A percentile compares a stretch with the other conserved stretches of the same genome.
phyloP scores from a whole-genome alignment of 768 basidiomycete genomes.

The Royoungia palumana region DNA sequence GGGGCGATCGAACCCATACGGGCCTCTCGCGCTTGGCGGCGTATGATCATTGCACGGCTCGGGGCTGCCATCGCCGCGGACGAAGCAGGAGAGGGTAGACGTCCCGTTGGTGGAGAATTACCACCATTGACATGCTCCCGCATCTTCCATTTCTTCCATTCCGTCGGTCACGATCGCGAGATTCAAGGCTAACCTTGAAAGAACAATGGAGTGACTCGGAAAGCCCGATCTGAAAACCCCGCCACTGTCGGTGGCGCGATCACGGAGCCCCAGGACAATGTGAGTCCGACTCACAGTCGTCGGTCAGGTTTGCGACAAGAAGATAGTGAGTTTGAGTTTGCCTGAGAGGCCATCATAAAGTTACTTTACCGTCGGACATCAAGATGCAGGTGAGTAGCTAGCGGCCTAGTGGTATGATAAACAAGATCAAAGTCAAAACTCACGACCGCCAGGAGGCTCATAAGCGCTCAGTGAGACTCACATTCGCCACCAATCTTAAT shows the following conservation, averaged over 20 bases:
- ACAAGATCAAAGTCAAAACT: slow-evolving; percentile 17
- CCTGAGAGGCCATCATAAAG: too few species aligned
- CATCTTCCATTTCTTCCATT: slow-evolving; percentile 14
- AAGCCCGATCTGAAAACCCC: slow-evolving; percentile 3
- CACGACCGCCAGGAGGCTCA: slow-evolving; percentile 5
- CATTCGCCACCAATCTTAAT: slow-evolving; percentile 22
- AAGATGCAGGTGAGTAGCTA: too few species aligned
- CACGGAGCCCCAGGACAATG: neutral
- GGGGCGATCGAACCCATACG: too few species aligned
- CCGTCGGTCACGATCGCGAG: neutral
- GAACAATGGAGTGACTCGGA: slow-evolving; percentile 6
- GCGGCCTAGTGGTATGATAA: too few species aligned
- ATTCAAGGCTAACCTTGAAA: slow-evolving; percentile 3
- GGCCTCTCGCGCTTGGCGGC: too few species aligned
- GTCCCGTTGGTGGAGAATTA: slow-evolving; percentile 1
- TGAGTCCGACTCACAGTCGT: neutral
- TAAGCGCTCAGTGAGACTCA: slow-evolving; percentile 1
- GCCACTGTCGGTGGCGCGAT: neutral
- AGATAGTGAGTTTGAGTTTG: neutral
- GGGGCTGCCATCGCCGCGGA: slow-evolving; percentile 15
- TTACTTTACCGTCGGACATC: too few species aligned
- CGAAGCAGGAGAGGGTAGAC: slow-evolving; percentile 7
- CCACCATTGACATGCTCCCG: neutral
- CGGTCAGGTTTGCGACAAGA: neutral
- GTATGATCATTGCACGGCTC: neutral